Base-by-base conservation (phyloP, 2,329 filamentous ascomycete genomes). In the Nigrograna mackinnonii region DNA sequence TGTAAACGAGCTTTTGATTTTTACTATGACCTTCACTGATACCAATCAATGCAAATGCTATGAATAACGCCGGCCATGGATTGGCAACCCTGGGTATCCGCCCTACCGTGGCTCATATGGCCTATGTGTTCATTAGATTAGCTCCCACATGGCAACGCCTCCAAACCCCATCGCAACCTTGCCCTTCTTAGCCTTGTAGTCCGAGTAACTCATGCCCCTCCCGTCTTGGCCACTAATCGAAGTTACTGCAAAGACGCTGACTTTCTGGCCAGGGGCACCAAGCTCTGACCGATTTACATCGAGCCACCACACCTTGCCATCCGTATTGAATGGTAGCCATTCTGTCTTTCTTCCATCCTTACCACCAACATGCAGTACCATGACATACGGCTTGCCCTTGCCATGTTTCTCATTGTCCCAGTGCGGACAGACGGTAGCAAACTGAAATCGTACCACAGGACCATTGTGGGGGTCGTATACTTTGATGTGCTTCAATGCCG, bases 291-390 rank as follows among this genome's bases (percentile, higher is more conserved):
- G 52, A 24, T 57, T 44, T 6, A 96, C 79, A 67, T 96, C 92
- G 2, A 83, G 69, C 83, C 89, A 95, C 82, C 87, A 95, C 70
- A 85, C 84, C 59, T 80, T 86, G 12, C 87, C 88, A 46, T 92
- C 87, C n/a, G 82, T 86, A 9, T 70, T 57, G 41, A 96, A 81
- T 0, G 87, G 82, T 2, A 92, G 70, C 41, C 82, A 77, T 32
- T 91, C 83, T 7, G 86, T 79, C 37, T 85, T 81, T 6, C 79
- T 73, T 0, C 87, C 88, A 53, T 90, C 86, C 19, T 84, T 34
- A 9, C 66, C 66, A 2, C 60, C 76, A 20, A 89, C 78, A 41
- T 78, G 78, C 14, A 96, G 71, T 13, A 94, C 70, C 58, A 92
- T 83, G 33, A 91, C 72, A 43, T 84, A 87, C 33, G 83, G 78